Conservation (phyloP, 306 rosid genomes). For the Dryas octopetala region DNA sequence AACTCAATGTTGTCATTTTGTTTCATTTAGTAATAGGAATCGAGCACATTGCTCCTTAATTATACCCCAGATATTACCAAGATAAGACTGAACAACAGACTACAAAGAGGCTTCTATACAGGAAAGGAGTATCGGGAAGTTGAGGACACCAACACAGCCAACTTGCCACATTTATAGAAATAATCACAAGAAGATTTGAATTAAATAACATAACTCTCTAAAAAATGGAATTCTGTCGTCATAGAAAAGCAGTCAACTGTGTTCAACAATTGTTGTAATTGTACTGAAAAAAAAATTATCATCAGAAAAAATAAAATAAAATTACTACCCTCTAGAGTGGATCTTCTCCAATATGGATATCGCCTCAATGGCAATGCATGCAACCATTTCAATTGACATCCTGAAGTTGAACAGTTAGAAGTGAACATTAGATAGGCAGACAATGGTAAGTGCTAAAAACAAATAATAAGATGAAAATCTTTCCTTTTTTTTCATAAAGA, state of each 20-base stretch:
- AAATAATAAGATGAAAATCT: neutral
- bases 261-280: neutral
- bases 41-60: neutral
- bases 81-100: neutral
- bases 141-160: neutral
- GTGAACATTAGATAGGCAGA: neutral
- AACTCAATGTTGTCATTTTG: neutral
- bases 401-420: conserved; percentile 26
- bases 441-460: neutral
- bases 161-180: neutral
- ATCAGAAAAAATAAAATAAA: conserved; percentile 23
- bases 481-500: neutral
- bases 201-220: neutral
- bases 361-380: conserved; percentile 56
- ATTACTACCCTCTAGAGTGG: conserved; percentile 45
- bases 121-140: neutral
- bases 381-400: conserved; percentile 60
- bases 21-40: neutral
- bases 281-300: neutral
- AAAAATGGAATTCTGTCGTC: neutral
- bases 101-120: neutral
- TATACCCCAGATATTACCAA: neutral
- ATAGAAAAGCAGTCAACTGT: neutral
- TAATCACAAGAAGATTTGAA: neutral
- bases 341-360: conserved; percentile 58